A percentile compares a stretch with the other conserved stretches of the same genome.
Conservation (phyloP, 2,329 filamentous ascomycete species). For the Cercospora canescens region DNA sequence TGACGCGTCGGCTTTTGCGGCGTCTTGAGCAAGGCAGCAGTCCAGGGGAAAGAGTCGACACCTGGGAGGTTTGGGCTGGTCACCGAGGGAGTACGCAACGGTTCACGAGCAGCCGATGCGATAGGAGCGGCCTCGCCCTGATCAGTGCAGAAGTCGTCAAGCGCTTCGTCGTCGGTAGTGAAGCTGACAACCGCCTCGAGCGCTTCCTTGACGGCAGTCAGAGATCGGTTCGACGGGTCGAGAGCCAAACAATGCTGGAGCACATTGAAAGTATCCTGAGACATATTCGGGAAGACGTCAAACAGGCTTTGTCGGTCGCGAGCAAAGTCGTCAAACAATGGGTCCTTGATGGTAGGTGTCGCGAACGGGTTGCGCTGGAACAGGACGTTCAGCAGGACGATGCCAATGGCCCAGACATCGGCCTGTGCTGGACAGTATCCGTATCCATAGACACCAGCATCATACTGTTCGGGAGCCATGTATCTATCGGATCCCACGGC, state of each 20-base stretch:
- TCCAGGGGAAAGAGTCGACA: slow-evolving; percentile 86
- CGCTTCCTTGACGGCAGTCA: slow-evolving; percentile 74
- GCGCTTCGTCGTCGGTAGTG: slow-evolving; percentile 85
- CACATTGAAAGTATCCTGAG: slow-evolving; percentile 94
- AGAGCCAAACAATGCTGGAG: slow-evolving; percentile 87
- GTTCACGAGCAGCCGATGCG: slow-evolving; percentile 85
- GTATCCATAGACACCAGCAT: slow-evolving; percentile 67
- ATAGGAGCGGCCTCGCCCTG: slow-evolving; percentile 64
- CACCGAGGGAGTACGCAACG: slow-evolving; percentile 91
- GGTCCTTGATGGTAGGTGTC: slow-evolving; percentile 84
- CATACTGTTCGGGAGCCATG: slow-evolving; percentile 98
- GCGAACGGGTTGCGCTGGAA: slow-evolving; percentile 97
- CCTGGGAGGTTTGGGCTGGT: slow-evolving; percentile 79
- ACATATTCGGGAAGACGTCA: slow-evolving; percentile 98
- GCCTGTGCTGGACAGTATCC: slow-evolving; percentile 93
- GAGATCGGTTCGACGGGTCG: slow-evolving; percentile 84
- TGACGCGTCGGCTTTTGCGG: slow-evolving; percentile 73
- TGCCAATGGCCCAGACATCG: slow-evolving; percentile 95
- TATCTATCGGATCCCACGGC: slow-evolving; percentile 97
- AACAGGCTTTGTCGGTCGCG: slow-evolving; percentile 94
- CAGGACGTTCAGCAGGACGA: slow-evolving; percentile 92
- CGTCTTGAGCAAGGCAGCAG: slow-evolving; percentile 79
- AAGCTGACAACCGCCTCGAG: slow-evolving; percentile 82
- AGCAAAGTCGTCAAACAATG: slow-evolving; percentile 88
- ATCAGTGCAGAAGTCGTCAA: slow-evolving; percentile 90